phyloP scores from a whole-genome alignment of 148 eudicot species.

The Camellia lanceoleosa region DNA sequence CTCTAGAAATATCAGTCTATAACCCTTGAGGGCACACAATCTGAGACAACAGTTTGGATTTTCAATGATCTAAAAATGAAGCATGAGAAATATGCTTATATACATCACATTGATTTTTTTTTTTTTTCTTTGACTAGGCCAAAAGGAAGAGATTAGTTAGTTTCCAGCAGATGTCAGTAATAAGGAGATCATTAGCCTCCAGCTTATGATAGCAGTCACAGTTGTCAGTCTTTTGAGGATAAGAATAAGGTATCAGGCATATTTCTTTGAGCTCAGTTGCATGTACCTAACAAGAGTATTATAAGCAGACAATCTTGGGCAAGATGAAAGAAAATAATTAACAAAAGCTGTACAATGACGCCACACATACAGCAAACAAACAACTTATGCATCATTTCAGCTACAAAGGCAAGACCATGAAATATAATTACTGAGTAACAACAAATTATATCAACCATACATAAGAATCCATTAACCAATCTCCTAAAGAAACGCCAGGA shows the following conservation, averaged over 20 bases:
- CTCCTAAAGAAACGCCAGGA: not conserved
- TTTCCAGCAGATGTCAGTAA: not conserved
- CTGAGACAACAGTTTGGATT: not conserved
- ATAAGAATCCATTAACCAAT: not conserved
- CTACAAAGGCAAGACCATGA: constrained; percentile 1
- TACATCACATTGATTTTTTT: not conserved
- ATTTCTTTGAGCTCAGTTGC: not conserved
- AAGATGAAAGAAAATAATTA: not conserved
- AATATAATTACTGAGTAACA: not conserved
- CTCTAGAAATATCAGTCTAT: constrained; percentile 36
- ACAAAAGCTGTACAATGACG: not conserved
- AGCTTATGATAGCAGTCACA: constrained; percentile 5
- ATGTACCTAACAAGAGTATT: not conserved
- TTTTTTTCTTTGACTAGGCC: not conserved
- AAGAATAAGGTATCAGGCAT: not conserved
- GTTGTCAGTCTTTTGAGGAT: not conserved
- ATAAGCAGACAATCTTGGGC: not conserved
- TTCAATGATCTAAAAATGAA: constrained; percentile 3
- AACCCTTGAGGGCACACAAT: not conserved
- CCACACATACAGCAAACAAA: not conserved
- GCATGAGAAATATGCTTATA: constrained; percentile 3
- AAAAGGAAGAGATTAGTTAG: not conserved
- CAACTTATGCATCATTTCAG: not conserved
- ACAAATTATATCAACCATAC: not conserved
- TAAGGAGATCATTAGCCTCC: not conserved